Evolutionary conservation across 139 green algal species (phyloP), one percentile per base, ranked within the genome.

Genomic region (Tetradesmus lagerheimii): DNA sequence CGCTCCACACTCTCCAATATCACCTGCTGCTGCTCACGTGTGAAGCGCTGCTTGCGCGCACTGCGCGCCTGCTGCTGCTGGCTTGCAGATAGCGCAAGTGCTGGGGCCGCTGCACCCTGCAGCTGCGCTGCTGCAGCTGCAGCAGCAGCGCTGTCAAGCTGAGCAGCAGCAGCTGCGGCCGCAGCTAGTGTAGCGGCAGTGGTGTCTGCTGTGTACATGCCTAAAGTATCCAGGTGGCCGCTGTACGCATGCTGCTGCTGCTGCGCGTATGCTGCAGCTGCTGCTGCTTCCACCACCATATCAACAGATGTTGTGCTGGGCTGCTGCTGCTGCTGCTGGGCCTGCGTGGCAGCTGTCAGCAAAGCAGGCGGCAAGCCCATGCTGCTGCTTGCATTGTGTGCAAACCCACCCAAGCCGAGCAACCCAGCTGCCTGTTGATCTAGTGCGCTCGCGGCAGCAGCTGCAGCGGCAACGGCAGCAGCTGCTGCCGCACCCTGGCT

Each of bases 1-100:
- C 85, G 71, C 85, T 89, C 85, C 20, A 89, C 85, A 34, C 67
- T 76, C 85, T 89, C 85, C 43, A 89, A 34, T 6, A 89, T 89
- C 4, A 74, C 71, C n/a, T 43, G 67, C 39, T 89, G 85, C 85
- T 89, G 85, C 43, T 89, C 85, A 3, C 35, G 50, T 4, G 85
- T 84, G 43, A 89, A 89, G 41, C 71, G 64, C 14, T 80, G 85
- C 85, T 89, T 89, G 85, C 85, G 85, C 5, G 67, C 85, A 45
- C 18, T 43, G 62, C 71, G 29, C 38, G 39, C 37, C 62, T 74
- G 37, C 43, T 34, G 45, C 16, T 39, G 45, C 84, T 43, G 83
- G 34, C 35, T 41, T 16, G 75, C 25, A 15, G 35, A 35, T 25
- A 81, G 71, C 31, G 8, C 16, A 8, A 41, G 16, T 29, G 16